phyloP scores from a whole-genome alignment of 2,329 filamentous ascomycete species.

The Fusarium sp. region DNA sequence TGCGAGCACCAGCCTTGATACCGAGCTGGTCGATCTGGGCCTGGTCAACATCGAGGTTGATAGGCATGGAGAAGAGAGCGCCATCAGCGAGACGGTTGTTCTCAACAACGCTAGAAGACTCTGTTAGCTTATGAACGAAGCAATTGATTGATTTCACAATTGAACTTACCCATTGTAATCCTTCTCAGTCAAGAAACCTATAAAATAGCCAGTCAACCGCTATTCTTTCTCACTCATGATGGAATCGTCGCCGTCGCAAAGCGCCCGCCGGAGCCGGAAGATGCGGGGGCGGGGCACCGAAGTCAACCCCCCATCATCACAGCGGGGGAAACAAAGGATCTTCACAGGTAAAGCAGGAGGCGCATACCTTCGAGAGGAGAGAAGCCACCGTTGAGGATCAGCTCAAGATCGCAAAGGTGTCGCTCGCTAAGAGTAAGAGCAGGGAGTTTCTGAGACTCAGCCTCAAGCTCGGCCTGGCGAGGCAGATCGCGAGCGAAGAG shows the following conservation, averaged over 20 bases:
- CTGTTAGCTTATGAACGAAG: slow-evolving; percentile 43
- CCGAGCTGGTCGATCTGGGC: slow-evolving; percentile 78
- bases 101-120: slow-evolving; percentile 79
- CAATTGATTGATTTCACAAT: background rate
- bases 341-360: slow-evolving; percentile 49
- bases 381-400: slow-evolving; percentile 98
- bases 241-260: slow-evolving; percentile 16
- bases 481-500: slow-evolving; percentile 92
- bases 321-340: slow-evolving; percentile 5
- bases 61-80: slow-evolving; percentile 95
- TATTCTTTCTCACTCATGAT: slow-evolving; percentile 12
- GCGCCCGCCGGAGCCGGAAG: slow-evolving; percentile 15
- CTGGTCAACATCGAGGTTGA: slow-evolving; percentile 87
- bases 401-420: slow-evolving; percentile 96
- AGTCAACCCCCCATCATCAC: slow-evolving; percentile 32
- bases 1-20: slow-evolving; percentile 82
- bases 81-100: slow-evolving; percentile 88
- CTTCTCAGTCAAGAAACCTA: slow-evolving; percentile 96
- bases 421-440: slow-evolving; percentile 89
- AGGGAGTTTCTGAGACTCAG: slow-evolving; percentile 87
- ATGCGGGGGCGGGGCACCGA: slow-evolving; percentile 44
- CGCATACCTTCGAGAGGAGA: slow-evolving; percentile 89
- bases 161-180: slow-evolving; percentile 88
- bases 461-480: slow-evolving; percentile 80
- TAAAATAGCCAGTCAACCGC: slow-evolving; percentile 29